Evolutionary conservation across 192 early-diverging fungal species (phyloP).

Genomic region (Podila minutissima): DNA sequence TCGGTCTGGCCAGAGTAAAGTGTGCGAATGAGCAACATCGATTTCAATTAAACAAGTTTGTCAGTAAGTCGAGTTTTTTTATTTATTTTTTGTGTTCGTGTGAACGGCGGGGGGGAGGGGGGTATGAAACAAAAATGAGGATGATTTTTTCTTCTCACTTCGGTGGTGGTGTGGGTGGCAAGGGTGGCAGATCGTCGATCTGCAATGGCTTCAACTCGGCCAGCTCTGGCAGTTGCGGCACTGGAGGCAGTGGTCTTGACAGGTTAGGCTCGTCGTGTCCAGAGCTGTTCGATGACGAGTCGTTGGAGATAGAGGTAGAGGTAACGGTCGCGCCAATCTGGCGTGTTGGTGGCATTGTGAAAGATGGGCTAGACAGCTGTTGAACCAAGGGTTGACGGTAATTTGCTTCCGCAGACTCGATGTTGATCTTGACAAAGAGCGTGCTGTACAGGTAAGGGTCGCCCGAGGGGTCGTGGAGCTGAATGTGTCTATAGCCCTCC

Average conservation of each 20-base stretch:
- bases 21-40: too few relatives aligned
- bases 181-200: constrained; percentile 8
- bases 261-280: neutral
- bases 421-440: constrained; percentile 59
- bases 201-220: neutral
- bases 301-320: neutral
- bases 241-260: neutral
- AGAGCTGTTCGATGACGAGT: neutral
- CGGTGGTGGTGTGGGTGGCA: constrained; percentile 33
- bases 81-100: too few relatives aligned
- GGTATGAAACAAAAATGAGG: too few relatives aligned
- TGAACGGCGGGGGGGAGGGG: too few relatives aligned
- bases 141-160: constrained; percentile 14
- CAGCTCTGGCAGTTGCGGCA: neutral
- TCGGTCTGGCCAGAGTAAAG: too few relatives aligned
- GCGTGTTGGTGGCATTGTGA: neutral
- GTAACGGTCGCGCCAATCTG: neutral
- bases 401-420: constrained; percentile 11
- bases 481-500: constrained; percentile 75
- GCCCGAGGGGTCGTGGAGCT: constrained; percentile 68
- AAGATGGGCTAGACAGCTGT: neutral
- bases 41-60: too few relatives aligned
- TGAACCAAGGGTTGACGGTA: neutral
- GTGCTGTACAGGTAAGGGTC: constrained; percentile 73
- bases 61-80: too few relatives aligned